These are phyloP conservation scores for Colletotrichum tanaceti DNA, from an alignment of 2,329 filamentous ascomycete species.

Conservation along the genomic window DNA sequence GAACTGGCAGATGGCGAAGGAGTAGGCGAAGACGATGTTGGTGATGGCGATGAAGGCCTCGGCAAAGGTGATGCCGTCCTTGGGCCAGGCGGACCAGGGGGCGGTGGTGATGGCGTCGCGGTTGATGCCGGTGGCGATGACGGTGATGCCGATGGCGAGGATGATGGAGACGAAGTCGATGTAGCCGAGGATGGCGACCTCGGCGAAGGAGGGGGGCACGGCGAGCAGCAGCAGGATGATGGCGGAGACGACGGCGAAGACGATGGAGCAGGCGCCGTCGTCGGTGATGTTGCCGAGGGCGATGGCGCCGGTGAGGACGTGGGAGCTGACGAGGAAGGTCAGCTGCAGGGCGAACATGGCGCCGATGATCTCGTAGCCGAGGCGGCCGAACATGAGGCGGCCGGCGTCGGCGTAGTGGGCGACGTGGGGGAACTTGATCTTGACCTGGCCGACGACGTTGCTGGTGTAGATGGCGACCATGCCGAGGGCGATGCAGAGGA, in stretches of 20 bases:
- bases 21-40: slow-evolving; percentile 80
- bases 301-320: slow-evolving; percentile 76
- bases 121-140: slow-evolving; percentile 71
- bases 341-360: slow-evolving; percentile 72
- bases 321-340: slow-evolving; percentile 76
- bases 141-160: slow-evolving; percentile 72
- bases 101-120: slow-evolving; percentile 45
- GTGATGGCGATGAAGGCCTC: slow-evolving; percentile 70
- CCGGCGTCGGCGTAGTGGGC: slow-evolving; percentile 77
- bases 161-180: slow-evolving; percentile 72
- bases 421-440: slow-evolving; percentile 65
- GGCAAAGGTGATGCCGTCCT: slow-evolving; percentile 59
- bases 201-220: slow-evolving; percentile 61
- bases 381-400: slow-evolving; percentile 67
- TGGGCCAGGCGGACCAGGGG: slow-evolving; percentile 60
- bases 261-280: slow-evolving; percentile 61
- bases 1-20: slow-evolving; percentile 65
- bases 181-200: slow-evolving; percentile 63
- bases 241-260: slow-evolving; percentile 59
- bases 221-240: slow-evolving; percentile 60
- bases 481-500: slow-evolving; percentile 50
- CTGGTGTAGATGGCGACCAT: slow-evolving; percentile 55
- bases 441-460: slow-evolving; percentile 57
- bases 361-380: slow-evolving; percentile 72
- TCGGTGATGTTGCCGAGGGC: slow-evolving; percentile 74